phyloP scores from a whole-genome alignment of 805 yeast genomes.

The Candida coquimbonensis region DNA sequence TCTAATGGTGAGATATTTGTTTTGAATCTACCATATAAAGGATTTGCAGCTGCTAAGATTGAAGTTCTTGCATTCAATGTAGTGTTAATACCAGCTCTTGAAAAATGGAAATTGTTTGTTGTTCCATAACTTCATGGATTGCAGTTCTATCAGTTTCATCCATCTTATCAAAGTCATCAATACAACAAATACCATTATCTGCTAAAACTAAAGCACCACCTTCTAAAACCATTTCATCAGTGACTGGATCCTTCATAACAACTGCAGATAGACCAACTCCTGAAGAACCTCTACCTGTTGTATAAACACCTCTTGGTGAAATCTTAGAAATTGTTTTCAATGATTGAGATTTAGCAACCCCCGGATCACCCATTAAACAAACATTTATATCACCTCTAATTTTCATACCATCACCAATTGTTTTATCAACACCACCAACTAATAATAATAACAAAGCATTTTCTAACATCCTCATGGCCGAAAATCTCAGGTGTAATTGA shows the following conservation, averaged over 20 bases:
- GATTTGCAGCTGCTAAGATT: constrained; percentile 97
- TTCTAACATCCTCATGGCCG: constrained; percentile 91
- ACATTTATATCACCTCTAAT: constrained; percentile 96
- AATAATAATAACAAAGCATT: constrained; percentile 73
- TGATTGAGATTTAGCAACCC: constrained; percentile 97
- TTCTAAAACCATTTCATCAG: constrained; percentile 96
- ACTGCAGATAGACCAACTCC: constrained; percentile 99
- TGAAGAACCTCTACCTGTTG: constrained; percentile 97
- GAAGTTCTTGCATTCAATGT: constrained; percentile 94
- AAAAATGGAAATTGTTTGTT: constrained; percentile 89
- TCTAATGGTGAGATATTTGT: constrained; percentile 86
- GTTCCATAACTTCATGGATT: constrained; percentile 99
- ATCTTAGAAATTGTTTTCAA: constrained; percentile 85
- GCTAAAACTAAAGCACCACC: constrained; percentile 97
- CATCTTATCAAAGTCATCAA: constrained; percentile 99
- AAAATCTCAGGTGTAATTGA: constrained; percentile 97
- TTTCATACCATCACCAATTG: constrained; percentile 92
- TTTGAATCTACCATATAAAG: constrained; percentile 90
- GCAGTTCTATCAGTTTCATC: constrained; percentile 96
- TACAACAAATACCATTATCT: constrained; percentile 96
- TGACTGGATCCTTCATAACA: constrained; percentile 97
- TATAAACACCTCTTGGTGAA: constrained; percentile 94
- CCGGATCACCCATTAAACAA: constrained; percentile 98
- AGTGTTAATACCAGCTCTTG: constrained; percentile 96
- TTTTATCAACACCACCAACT: constrained; percentile 94